Evolutionary conservation across 306 rosid species (phyloP), one percentile per base, ranked within the genome.

Genomic region (Begonia fuchsioides): DNA sequence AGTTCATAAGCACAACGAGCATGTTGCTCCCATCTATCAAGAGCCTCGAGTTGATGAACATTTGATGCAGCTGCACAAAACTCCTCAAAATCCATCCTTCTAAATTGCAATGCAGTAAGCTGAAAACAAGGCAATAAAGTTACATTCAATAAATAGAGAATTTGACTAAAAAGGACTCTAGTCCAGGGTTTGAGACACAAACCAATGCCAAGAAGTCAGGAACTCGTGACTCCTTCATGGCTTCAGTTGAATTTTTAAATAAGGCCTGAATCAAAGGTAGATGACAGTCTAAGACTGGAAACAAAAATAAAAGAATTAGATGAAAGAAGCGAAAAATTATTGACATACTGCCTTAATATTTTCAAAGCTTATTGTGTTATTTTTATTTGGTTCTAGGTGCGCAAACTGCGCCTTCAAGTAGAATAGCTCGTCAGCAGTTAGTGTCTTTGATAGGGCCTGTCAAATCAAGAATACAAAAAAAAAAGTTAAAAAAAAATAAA

Each of bases 401-500:
- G 70, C 59, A 66, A 76, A 90, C 58, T 84, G 98, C 70, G 75
- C 81, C 73, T 71, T 76, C 64, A 84, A 72, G 65, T 76, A 79
- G 51, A 45, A 45, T 47, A 75, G 74, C 67, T 84, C 94, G 35
- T 85, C 92, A 11, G 46, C 60, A 7, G 81, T 70, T 68, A 85
- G 69, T 1, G 85, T 90, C 72, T 76, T 84, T 15, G 98, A 90
- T 58, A 90, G 67, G 44, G 95, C 84, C 95, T 90, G 82, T 52
- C 32, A 20, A 20, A 20, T 7, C 32, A 20, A n/a, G n/a, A n/a
- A 20, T 7, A 20, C 3, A 20, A 20, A 7, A 20, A 20, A 20
- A 20, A 20, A 3, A 20, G 3, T 20, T 20, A 20, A 20, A 20
- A 20, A 20, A 3, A 3, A 20, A 20, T 20, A 20, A 20, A 20